phyloP scores from a whole-genome alignment of 1,139 yeast genomes.

The Pichia inconspicua region DNA sequence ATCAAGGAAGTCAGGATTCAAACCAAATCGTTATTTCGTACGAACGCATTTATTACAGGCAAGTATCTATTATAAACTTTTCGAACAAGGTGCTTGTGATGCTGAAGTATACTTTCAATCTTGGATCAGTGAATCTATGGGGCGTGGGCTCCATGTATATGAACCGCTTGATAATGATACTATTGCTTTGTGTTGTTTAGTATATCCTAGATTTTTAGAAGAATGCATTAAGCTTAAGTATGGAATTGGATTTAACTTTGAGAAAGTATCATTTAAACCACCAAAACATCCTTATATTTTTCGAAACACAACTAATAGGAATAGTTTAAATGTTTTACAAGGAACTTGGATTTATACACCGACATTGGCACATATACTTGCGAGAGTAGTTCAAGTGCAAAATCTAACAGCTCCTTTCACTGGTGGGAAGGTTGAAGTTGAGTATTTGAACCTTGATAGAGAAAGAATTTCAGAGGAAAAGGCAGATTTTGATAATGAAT shows the following conservation, averaged over 20 bases:
- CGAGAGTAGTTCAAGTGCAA: constrained; percentile 45
- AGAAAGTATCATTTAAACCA: constrained; percentile 4
- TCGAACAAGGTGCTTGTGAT: constrained; percentile 31
- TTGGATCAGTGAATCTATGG: constrained; percentile 39
- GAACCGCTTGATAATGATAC: constrained; percentile 38
- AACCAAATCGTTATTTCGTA: constrained; percentile 34
- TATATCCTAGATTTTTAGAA: constrained; percentile 30
- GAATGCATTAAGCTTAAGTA: constrained; percentile 42
- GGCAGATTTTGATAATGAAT: constrained; percentile 20
- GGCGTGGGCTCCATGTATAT: constrained; percentile 42
- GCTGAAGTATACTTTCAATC: constrained; percentile 27
- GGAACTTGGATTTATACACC: constrained; percentile 45
- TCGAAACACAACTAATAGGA: constrained; percentile 9
- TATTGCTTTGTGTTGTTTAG: constrained; percentile 32
- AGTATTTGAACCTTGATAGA: constrained; percentile 41
- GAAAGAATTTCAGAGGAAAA: not conserved
- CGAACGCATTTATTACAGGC: constrained; percentile 50
- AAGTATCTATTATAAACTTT: constrained; percentile 42
- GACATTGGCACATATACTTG: constrained; percentile 50
- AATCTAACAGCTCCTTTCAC: constrained; percentile 30
- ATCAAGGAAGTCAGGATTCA: constrained; percentile 26
- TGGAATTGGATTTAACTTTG: constrained; percentile 40
- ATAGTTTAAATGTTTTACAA: constrained; percentile 14
- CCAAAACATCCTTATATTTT: constrained; percentile 7
- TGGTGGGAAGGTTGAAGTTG: constrained; percentile 37